A percentile compares a stretch with the other conserved stretches of the same genome.
phyloP scores from a whole-genome alignment of 345 rosid species.

The Brassica juncea region DNA sequence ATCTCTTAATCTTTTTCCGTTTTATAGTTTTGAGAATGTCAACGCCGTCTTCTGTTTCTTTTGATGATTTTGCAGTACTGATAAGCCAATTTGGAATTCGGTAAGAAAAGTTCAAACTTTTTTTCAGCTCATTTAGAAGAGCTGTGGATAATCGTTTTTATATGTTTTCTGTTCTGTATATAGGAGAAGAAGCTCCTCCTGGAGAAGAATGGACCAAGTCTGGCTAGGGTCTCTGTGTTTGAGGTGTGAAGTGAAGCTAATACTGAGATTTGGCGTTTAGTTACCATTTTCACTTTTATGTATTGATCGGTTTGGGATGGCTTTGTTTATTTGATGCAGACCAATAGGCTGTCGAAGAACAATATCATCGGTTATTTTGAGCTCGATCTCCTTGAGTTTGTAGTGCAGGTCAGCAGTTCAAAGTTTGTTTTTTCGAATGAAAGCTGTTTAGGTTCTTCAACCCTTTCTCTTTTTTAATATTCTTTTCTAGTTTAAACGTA shows the following conservation, averaged over 20 bases:
- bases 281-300: not conserved
- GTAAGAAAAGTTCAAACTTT: conserved; percentile 48
- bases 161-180: not conserved
- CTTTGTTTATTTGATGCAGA: conserved; percentile 53
- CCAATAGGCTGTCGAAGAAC: conserved; percentile 75
- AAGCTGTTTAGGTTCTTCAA: conserved; percentile 23
- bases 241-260: conserved; percentile 55
- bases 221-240: conserved; percentile 80
- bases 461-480: not conserved
- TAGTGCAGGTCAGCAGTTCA: conserved; percentile 53
- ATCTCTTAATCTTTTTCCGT: not conserved
- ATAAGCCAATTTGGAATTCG: conserved; percentile 84
- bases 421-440: not conserved
- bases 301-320: not conserved
- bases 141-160: not conserved
- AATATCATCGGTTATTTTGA: conserved; percentile 82
- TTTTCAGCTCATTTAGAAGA: not conserved
- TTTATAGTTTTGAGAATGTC: not conserved
- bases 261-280: not conserved
- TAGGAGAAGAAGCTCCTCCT: conserved; percentile 89
- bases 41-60: not conserved
- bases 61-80: conserved; percentile 65
- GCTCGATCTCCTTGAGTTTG: conserved; percentile 73
- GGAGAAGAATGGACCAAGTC: conserved; percentile 79
- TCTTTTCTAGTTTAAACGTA: not conserved